Base-by-base conservation (phyloP, 2,329 filamentous ascomycete genomes). In the Calonectria naviculata region DNA sequence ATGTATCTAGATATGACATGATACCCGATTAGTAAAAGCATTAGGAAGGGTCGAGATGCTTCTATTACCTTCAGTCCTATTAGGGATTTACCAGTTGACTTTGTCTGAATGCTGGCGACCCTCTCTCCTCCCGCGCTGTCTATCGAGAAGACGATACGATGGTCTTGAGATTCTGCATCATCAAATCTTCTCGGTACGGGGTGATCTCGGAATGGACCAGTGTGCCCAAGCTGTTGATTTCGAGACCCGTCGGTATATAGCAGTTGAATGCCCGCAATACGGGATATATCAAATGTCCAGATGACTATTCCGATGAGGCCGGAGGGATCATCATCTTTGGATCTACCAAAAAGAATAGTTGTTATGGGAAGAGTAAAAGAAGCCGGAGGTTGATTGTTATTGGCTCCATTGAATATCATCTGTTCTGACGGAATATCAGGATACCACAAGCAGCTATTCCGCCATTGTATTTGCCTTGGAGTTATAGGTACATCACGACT, bases 371-470 rank as follows among this genome's bases (percentile, higher is more conserved):
- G 13, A 9, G 47, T 8, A 26, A 49, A 68, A 5, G 6, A 0
- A 7, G 44, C 19, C 24, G 65, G 70, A 29, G 66, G 63, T 38
- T 66, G 44, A 8, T 56, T 38, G 5, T 54, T 62, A 0, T 54
- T 4, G 10, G 44, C 41, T 42, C 65, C 34, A 17, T 76, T 63
- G 19, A 70, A 72, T 4, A 73, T 9, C 9, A 72, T 6, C 36
- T 47, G 24, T 0, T 47, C 41, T 4, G 65, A 34, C 5, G 74
- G 74, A 1, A 73, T 21, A 8, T 47, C n/a, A 13, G 69, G 74
- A 10, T 67, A 15, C 74, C 73, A 76, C 26, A 75, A 68, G 34
- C 71, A 69, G 0, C 17, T 69, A 2, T 67, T 71, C 28, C 52
- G 42, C 67, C 67, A 68, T 29, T 28, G 7, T 6, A 13, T 26